Evolutionary conservation across 2,329 filamentous ascomycete genomes (phyloP).

Genomic region (Fusarium pilosicola): DNA sequence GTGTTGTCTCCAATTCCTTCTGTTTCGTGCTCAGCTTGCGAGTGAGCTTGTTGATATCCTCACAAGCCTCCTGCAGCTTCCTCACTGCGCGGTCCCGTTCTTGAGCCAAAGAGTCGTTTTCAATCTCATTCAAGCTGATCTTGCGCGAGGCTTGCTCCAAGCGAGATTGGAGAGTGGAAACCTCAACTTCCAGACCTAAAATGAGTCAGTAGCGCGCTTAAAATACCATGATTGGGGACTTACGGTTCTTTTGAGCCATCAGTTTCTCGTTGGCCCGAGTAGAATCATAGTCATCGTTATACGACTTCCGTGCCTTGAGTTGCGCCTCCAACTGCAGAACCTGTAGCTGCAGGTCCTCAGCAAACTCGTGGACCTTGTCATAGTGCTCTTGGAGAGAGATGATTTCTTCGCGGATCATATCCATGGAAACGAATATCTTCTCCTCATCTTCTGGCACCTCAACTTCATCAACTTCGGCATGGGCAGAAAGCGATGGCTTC

Average conservation of each 20-base stretch:
- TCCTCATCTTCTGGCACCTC: slow-evolving; percentile 64
- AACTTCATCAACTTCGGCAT: slow-evolving; percentile 62
- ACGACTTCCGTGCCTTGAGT: slow-evolving; percentile 56
- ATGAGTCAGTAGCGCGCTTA: slow-evolving; percentile 1
- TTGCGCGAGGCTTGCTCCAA: slow-evolving; percentile 72
- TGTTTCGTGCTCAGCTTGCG: slow-evolving; percentile 54
- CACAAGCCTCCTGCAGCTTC: slow-evolving; percentile 69
- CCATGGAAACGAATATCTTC: slow-evolving; percentile 68
- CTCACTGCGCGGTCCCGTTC: slow-evolving; percentile 74
- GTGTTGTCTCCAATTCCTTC: slow-evolving; percentile 55
- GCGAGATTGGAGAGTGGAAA: slow-evolving; percentile 68
- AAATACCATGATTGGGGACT: slow-evolving; percentile 44
- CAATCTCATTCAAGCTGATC: slow-evolving; percentile 69
- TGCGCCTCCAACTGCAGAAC: slow-evolving; percentile 61
- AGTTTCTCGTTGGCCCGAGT: slow-evolving; percentile 58
- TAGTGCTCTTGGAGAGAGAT: slow-evolving; percentile 66
- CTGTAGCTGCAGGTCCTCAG: slow-evolving; percentile 62
- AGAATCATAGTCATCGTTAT: slow-evolving; percentile 55
- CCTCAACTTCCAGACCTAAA: slow-evolving; percentile 66
- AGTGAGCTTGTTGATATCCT: slow-evolving; percentile 63
- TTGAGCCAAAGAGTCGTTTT: slow-evolving; percentile 68
- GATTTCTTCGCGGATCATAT: slow-evolving; percentile 70
- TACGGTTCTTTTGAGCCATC: slow-evolving; percentile 65
- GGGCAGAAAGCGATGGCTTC: slow-evolving; percentile 48
- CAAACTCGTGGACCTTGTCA: slow-evolving; percentile 64